These are phyloP conservation scores for Fimicolochytrium jonesii DNA, from an alignment of 192 early-diverging fungal species.

Conservation along the genomic window DNA sequence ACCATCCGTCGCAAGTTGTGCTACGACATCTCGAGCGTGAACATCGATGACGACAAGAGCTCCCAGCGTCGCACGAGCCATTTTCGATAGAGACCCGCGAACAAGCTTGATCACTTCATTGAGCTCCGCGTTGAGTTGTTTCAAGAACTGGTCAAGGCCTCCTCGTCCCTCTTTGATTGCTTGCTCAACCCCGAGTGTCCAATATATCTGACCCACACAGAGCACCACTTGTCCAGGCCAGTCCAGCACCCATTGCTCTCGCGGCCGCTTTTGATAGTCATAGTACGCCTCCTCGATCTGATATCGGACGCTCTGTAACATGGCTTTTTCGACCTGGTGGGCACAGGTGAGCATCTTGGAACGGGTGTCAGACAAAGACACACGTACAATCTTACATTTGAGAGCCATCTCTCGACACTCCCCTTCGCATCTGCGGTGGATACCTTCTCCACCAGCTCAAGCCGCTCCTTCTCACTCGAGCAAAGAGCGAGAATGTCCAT, in stretches of 20 bases:
- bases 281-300: conserved; percentile 44
- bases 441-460: conserved; percentile 45
- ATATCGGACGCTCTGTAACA: conserved; percentile 53
- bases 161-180: conserved; percentile 48
- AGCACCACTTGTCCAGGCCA: conserved; percentile 65
- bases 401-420: conserved; percentile 60
- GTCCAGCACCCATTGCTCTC: conserved; percentile 60
- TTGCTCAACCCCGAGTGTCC: conserved; percentile 54
- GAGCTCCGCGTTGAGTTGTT: conserved; percentile 47
- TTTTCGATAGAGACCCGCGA: conserved; percentile 53
- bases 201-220: conserved; percentile 56
- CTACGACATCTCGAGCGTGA: conserved; percentile 58
- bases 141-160: conserved; percentile 46
- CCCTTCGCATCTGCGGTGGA: conserved; percentile 61
- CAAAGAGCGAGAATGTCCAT: conserved; percentile 51
- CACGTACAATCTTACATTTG: conserved; percentile 24
- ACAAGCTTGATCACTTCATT: conserved; percentile 58
- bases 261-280: conserved; percentile 44
- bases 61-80: conserved; percentile 57
- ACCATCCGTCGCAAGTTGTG: conserved; percentile 34
- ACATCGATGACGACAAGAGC: conserved; percentile 65
- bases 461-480: conserved; percentile 55
- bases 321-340: conserved; percentile 48
- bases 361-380: no score
- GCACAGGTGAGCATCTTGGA: no score